Evolutionary conservation across 1,139 yeast species (phyloP), one percentile per base, ranked within the genome.

Genomic region (Zygoascus sp.): DNA sequence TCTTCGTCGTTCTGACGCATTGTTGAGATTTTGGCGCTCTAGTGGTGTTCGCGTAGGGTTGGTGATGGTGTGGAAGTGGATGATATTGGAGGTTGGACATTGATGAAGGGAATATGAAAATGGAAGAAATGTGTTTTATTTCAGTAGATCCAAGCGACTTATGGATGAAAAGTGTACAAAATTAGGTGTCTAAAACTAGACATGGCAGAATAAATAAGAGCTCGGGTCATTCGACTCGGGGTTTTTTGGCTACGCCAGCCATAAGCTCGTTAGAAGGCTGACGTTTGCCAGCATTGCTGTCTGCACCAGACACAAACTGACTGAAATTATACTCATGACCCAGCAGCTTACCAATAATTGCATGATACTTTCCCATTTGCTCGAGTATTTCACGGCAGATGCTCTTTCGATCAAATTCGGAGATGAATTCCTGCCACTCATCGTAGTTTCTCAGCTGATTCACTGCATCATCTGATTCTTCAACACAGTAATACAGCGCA

Each of bases 401-500:
- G n/a, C 19, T 13, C n/a, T 23, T 15, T 13, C 40, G 40, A 17
- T 28, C 40, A 20, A 35, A 13, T n/a, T 36, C 28, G 15, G 16
- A 13, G 17, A 42, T 25, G 22, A 42, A 42, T 10, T 11, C 16
- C 10, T 11, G 13, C 45, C 45, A 42, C 5, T 35, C 27, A n/a
- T 35, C 28, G 25, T 27, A 42, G 25, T 42, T 42, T 20, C 28
- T 20, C 16, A 42, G n/a, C 8, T 23, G 36, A 17, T 19, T n/a
- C 17, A 19, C 9, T 11, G 28, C 35, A n/a, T n/a, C 2, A n/a
- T 21, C 36, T 2, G 16, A 19, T 5, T 22, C 15, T 23, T 27
- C 20, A 6, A 42, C 35, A 17, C 40, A 13, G 25, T 42, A 35
- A 15, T 36, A 28, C 10, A 42, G 22, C n/a, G 45, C 45, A 16